A percentile compares a stretch with the other conserved stretches of the same genome.
Conservation (phyloP, 306 rosid species). For the Cucurbita argyrosperma region DNA sequence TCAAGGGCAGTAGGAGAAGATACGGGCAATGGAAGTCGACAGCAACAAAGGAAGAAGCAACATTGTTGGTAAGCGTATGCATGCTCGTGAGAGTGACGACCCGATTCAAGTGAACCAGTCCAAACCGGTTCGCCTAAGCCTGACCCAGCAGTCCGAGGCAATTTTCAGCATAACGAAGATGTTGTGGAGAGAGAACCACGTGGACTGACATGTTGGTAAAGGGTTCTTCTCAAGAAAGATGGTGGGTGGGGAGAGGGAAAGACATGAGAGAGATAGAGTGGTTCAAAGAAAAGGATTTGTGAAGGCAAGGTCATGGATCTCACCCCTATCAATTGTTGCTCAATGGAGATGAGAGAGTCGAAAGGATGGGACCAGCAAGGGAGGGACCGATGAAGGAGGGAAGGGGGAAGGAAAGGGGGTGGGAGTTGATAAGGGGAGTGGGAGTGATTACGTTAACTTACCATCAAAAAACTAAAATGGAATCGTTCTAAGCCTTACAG, state of each 20-base stretch:
- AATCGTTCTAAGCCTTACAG: background rate
- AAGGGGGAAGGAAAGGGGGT: background rate
- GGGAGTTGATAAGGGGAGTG: background rate
- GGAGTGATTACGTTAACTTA: background rate
- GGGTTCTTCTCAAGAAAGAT: constrained; percentile 47
- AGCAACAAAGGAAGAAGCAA: too few species aligned
- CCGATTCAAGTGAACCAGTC: too few species aligned
- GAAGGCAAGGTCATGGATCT: background rate
- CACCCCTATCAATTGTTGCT: background rate
- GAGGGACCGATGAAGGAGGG: background rate
- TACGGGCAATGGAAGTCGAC: too few species aligned
- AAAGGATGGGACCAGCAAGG: background rate
- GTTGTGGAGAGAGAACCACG: background rate
- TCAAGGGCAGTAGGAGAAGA: too few species aligned
- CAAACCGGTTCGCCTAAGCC: too few species aligned
- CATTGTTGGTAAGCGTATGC: too few species aligned
- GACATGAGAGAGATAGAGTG: background rate
- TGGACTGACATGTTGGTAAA: constrained; percentile 54
- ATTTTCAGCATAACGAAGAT: too few species aligned
- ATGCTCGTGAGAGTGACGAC: too few species aligned
- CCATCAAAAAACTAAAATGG: background rate
- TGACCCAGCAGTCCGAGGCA: too few species aligned
- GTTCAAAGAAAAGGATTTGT: background rate
- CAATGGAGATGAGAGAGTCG: background rate
- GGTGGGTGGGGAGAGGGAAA: background rate